These are phyloP conservation scores for Claviceps paspali DNA, from an alignment of 2,329 filamentous ascomycete species.

Conservation along the genomic window DNA sequence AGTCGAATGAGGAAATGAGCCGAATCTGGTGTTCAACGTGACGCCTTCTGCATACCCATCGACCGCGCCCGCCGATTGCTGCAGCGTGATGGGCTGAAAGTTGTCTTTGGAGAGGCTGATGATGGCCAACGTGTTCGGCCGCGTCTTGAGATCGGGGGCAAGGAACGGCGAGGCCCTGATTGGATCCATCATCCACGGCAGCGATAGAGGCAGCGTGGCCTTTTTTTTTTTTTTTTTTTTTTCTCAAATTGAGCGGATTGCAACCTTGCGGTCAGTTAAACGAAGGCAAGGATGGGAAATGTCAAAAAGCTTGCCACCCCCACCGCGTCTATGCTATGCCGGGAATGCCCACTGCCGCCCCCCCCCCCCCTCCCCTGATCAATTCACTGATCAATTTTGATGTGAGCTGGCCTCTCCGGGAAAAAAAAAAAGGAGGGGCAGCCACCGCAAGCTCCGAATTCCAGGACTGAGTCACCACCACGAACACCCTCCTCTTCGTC, in stretches of 20 bases:
- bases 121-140: conserved; percentile 56
- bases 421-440: no score
- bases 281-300: no score
- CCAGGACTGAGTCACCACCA: background rate
- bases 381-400: no score
- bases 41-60: conserved; percentile 63
- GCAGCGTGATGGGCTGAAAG: conserved; percentile 59
- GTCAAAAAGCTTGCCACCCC: no score
- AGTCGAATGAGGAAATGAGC: conserved; percentile 72
- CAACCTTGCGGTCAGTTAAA: no score
- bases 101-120: conserved; percentile 81
- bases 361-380: no score
- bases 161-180: conserved; percentile 61
- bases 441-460: background rate
- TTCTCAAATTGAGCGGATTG: no score
- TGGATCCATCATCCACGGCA: background rate
- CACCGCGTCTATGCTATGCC: no score
- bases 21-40: conserved; percentile 83
- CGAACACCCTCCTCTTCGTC: no score
- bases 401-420: no score
- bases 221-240: no score
- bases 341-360: no score
- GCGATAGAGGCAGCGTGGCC: background rate
- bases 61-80: conserved; percentile 43
- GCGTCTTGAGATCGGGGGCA: conserved; percentile 47